Evolutionary conservation across 163 green algal species (phyloP), one percentile per base, ranked within the genome.

Genomic region (Scenedesmus sp.): DNA sequence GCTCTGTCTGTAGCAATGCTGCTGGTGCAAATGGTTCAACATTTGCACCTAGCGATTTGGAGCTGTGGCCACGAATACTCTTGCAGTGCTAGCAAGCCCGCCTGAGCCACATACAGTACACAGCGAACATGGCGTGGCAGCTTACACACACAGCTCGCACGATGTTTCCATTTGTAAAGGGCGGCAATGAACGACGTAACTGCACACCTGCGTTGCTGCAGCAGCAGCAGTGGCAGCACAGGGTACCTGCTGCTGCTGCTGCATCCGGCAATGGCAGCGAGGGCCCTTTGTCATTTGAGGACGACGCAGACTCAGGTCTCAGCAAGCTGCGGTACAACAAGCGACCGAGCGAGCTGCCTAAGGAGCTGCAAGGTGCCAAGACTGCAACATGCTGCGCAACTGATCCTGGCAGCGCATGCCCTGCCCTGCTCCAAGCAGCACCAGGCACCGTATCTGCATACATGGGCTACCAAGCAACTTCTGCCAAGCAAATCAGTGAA

Each of bases 251-350:
- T 49, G 73, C 33, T 46, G 73, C 33, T 46, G 73, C 20, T n/a
- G 73, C 37, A 35, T n/a, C 73, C 73, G 53, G n/a, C 73, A 49
- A 49, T 49, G 73, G 40, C 35, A n/a, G 73, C 13, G 73, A 49
- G 18, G 73, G 18, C 3, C 73, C 73, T 46, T 35, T 61, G 49
- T 82, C 59, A 18, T 84, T 44, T 83, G 85, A 90, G 24, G 85
- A 90, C 51, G 85, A 90, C 35, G 65, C 65, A 40, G 68, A 84
- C 16, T 81, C 49, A 51, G 87, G 79, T 2, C 43, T 91, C 4
- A 61, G 87, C 53, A 91, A 91, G 78, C 87, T 91, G 18, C 35
- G 87, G 9, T 87, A 72, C 53, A 91, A 91, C 59, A 91, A 91
- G 51, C 87, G 87, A 5, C 42, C 83, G 51, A 44, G 10, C 4